phyloP scores from a whole-genome alignment of 805 yeast species.

The Saturnispora dispora region DNA sequence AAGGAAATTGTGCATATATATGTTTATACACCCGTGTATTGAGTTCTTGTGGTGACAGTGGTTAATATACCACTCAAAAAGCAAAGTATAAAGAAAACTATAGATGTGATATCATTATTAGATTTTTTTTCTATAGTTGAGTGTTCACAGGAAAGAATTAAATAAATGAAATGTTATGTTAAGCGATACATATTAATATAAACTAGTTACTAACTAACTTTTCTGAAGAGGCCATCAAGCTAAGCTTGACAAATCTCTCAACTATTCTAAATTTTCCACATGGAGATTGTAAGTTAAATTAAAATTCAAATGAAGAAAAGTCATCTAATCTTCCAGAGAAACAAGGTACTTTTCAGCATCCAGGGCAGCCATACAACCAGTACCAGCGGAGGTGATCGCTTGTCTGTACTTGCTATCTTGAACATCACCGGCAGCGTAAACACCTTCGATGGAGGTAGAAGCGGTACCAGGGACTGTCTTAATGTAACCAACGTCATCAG shows the following conservation, averaged over 20 bases:
- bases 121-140: neutral
- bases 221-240: neutral
- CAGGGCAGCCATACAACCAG: conserved; percentile 99
- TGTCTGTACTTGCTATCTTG: conserved; percentile 97
- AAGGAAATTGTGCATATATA: neutral
- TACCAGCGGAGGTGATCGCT: conserved; percentile 98
- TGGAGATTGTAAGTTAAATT: neutral
- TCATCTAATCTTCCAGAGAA: conserved; percentile 31
- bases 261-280: neutral
- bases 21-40: neutral
- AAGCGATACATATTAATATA: neutral
- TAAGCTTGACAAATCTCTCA: neutral
- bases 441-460: conserved; percentile 76
- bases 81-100: neutral
- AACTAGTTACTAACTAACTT: neutral
- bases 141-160: neutral
- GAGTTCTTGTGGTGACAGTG: neutral
- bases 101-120: neutral
- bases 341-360: conserved; percentile 83
- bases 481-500: conserved; percentile 84
- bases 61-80: neutral
- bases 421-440: conserved; percentile 98
- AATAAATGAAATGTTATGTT: neutral
- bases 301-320: neutral
- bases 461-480: conserved; percentile 86